These are phyloP conservation scores for Chaetomidium leptoderma DNA, from an alignment of 495 filamentous ascomycete species.

Conservation along the genomic window DNA sequence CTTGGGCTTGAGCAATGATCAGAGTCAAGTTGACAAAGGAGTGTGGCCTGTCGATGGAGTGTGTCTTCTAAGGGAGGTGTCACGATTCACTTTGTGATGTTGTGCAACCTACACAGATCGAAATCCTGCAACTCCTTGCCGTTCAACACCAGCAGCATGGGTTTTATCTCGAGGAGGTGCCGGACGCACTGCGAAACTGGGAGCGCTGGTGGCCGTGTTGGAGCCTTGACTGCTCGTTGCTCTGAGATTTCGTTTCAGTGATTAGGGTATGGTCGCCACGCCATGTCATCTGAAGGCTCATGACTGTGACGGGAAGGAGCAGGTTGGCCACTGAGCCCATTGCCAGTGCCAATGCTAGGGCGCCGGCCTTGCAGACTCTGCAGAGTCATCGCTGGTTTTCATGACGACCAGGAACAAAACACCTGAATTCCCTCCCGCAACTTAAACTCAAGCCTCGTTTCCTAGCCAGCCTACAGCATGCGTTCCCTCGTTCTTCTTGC, in stretches of 20 bases:
- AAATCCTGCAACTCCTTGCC: neutral
- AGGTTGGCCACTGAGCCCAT: neutral
- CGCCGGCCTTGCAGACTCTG: too few relatives aligned
- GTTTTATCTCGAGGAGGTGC: neutral
- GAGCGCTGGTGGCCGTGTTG: neutral
- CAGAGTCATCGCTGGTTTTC: neutral
- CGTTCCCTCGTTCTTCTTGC: neutral
- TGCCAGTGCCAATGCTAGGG: too few relatives aligned
- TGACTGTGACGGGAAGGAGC: constrained; percentile 1
- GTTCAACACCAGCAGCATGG: neutral
- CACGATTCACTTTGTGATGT: too few relatives aligned
- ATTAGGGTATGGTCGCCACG: neutral
- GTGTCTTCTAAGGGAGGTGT: too few relatives aligned
- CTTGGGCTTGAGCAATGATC: too few relatives aligned
- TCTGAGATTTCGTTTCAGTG: neutral
- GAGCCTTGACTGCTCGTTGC: neutral
- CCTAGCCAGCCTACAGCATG: neutral
- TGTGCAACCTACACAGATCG: neutral
- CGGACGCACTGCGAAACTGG: too few relatives aligned
- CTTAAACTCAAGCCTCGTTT: neutral
- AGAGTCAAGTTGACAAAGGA: too few relatives aligned
- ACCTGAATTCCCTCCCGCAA: too few relatives aligned
- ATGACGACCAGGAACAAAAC: too few relatives aligned
- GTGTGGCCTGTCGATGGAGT: too few relatives aligned
- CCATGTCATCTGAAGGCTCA: neutral